These are phyloP conservation scores for Penicillium sp. DNA, from an alignment of 2,329 filamentous ascomycete genomes.

Conservation along the genomic window DNA sequence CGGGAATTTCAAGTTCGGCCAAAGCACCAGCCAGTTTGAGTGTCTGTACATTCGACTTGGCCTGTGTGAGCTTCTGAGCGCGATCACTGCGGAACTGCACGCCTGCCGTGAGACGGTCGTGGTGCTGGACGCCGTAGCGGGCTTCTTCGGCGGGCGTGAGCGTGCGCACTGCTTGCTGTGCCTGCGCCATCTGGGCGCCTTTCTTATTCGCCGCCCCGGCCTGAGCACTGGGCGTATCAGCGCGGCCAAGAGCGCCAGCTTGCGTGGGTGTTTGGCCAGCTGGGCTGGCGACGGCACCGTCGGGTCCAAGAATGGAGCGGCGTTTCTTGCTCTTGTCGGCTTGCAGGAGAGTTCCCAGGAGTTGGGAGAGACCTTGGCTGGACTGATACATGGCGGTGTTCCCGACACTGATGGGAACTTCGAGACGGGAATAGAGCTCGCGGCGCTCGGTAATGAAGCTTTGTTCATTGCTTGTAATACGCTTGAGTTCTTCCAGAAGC, in stretches of 20 bases:
- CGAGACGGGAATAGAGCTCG: conserved; percentile 79
- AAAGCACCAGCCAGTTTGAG: conserved; percentile 46
- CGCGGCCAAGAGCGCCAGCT: conserved; percentile 33
- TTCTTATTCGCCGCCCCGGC: conserved; percentile 30
- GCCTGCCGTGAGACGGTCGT: conserved; percentile 77
- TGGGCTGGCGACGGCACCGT: conserved; percentile 46
- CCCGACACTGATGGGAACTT: conserved; percentile 65
- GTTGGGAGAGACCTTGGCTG: conserved; percentile 68
- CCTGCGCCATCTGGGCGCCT: conserved; percentile 31
- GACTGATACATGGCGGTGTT: conserved; percentile 74
- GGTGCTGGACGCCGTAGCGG: conserved; percentile 75
- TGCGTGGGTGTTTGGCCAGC: conserved; percentile 50
- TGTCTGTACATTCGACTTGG: conserved; percentile 47
- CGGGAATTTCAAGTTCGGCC: conserved; percentile 44
- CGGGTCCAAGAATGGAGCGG: conserved; percentile 60
- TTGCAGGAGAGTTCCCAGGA: conserved; percentile 75
- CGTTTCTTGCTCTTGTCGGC: conserved; percentile 88
- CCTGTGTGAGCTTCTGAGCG: conserved; percentile 46
- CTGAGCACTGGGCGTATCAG: conserved; percentile 34
- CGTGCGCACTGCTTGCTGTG: conserved; percentile 57
- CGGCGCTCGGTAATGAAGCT: conserved; percentile 80
- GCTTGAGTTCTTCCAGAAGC: conserved; percentile 80
- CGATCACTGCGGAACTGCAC: conserved; percentile 76
- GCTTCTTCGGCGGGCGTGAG: conserved; percentile 69
- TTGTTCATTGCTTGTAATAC: conserved; percentile 81